Percentiles rank a stretch among this genome's conserved stretches.
Evolutionary conservation across 2,329 filamentous ascomycete genomes (phyloP).

Genomic region (Fusarium austroafricanum): DNA sequence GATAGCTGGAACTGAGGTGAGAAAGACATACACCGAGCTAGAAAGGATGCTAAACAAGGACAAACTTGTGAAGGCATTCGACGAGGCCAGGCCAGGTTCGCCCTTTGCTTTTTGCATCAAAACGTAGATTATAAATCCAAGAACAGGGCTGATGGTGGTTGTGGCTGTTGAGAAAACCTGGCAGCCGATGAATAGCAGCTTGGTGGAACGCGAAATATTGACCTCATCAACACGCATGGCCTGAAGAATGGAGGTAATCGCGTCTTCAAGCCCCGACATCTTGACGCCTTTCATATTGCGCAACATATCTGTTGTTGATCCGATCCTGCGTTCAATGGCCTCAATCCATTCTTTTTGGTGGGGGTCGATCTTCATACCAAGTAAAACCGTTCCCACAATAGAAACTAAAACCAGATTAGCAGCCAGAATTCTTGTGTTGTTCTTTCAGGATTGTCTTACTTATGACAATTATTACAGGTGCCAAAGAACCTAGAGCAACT

Average conservation of each 20-base stretch:
- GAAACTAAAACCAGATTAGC: not conserved
- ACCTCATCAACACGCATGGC: slow-evolving; percentile 29
- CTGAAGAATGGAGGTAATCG: not conserved
- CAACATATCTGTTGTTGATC: not conserved
- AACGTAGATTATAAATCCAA: not conserved
- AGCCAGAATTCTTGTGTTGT: not conserved
- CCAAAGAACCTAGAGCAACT: slow-evolving; percentile 58
- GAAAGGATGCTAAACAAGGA: not conserved
- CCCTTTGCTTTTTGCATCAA: not conserved
- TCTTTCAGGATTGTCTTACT: not conserved
- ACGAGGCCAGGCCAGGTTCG: not conserved
- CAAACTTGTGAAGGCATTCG: not conserved
- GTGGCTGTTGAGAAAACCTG: not conserved
- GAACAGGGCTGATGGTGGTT: not conserved
- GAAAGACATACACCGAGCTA: not conserved
- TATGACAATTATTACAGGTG: slow-evolving; percentile 27
- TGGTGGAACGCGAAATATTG: slow-evolving; percentile 8
- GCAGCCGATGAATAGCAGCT: slow-evolving; percentile 33
- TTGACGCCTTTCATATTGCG: not conserved
- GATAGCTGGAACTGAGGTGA: not conserved
- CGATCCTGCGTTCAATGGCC: not conserved
- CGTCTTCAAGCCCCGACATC: not conserved
- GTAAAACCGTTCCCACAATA: not conserved
- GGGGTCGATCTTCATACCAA: slow-evolving; percentile 34
- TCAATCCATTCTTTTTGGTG: not conserved